Base-by-base conservation (phyloP, 2,329 filamentous ascomycete genomes). In the Xylariaceae sp. region DNA sequence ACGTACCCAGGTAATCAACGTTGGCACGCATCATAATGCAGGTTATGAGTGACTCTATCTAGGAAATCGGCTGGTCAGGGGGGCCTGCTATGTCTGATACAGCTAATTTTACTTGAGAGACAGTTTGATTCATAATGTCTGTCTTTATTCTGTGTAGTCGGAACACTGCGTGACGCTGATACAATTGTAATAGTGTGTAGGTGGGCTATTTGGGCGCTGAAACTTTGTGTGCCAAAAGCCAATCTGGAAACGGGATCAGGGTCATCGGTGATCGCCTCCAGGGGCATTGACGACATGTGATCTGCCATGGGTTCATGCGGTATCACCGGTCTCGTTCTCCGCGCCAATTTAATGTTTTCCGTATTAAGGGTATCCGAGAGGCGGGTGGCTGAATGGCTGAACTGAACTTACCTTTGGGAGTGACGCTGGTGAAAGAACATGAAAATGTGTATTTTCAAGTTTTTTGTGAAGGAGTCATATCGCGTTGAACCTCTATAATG, bases 331-430 rank as follows among this genome's bases (percentile, higher is more conserved):
- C 43, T 21, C 20, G 26, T 21, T 56, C 50, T 26, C 49, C 52
- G 45, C 43, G 26, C 19, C 32, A 51, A 56, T 58, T 45, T 48
- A 49, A 48, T 32, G 37, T 44, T 42, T 54, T 48, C 46, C 52
- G 56, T 54, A 61, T 61, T 56, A 54, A 59, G 53, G 56, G 46
- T 45, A 32, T 26, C 20, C 12, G 26, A 10, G 47, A 50, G 43
- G 47, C 48, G 55, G 49, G 40, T 56, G 46, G 40, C 7, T 45
- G 44, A 40, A 29, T 47, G 20, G 29, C 20, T 44, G 3, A n/a
- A n/a, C n/a, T n/a, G n/a, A n/a, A 20, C 41, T 44, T 10, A 21
- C 41, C 14, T 29, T 29, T 29, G n/a, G 3, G 32, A 7, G 32
- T 37, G 7, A 12, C 5, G 14, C 32, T 37, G 14, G 14, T 12